Conservation (phyloP, 2,329 filamentous ascomycete genomes). For the Hirsutella thompsonii region DNA sequence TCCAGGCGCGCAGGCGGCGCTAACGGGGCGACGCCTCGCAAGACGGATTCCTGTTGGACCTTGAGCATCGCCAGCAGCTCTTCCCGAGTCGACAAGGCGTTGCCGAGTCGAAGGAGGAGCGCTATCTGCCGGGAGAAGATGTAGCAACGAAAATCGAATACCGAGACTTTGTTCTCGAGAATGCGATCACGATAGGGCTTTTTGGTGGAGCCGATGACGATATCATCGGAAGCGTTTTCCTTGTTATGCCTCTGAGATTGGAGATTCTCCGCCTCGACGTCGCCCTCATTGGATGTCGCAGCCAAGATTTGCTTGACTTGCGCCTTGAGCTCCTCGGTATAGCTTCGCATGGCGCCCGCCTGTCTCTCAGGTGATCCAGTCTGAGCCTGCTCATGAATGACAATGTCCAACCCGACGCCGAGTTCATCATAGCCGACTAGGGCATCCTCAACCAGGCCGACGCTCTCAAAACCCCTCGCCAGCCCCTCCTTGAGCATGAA, state of each 20-base stretch:
- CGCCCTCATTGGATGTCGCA: conserved; percentile 17
- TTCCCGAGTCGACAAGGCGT: conserved; percentile 49
- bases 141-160: conserved; percentile 92
- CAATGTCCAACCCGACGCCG: conserved; percentile 70
- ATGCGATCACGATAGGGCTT: conserved; percentile 90
- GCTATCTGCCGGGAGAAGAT: conserved; percentile 83
- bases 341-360: conserved; percentile 57
- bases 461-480: conserved; percentile 87
- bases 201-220: conserved; percentile 48
- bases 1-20: conserved; percentile 32
- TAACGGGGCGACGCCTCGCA: conserved; percentile 43
- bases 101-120: conserved; percentile 71
- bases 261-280: conserved; percentile 33
- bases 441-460: conserved; percentile 90
- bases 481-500: conserved; percentile 96
- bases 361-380: conserved; percentile 49
- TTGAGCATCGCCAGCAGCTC: conserved; percentile 49
- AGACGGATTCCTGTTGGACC: conserved; percentile 45
- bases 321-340: conserved; percentile 60
- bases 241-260: conserved; percentile 27
- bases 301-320: conserved; percentile 40
- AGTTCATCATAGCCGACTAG: conserved; percentile 92
- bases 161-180: conserved; percentile 83
- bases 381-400: conserved; percentile 60
- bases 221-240: conserved; percentile 35